A percentile compares a stretch with the other conserved stretches of the same genome.
Evolutionary conservation across 257 asterid species (phyloP).

Genomic region (Orobanche coerulescens): DNA sequence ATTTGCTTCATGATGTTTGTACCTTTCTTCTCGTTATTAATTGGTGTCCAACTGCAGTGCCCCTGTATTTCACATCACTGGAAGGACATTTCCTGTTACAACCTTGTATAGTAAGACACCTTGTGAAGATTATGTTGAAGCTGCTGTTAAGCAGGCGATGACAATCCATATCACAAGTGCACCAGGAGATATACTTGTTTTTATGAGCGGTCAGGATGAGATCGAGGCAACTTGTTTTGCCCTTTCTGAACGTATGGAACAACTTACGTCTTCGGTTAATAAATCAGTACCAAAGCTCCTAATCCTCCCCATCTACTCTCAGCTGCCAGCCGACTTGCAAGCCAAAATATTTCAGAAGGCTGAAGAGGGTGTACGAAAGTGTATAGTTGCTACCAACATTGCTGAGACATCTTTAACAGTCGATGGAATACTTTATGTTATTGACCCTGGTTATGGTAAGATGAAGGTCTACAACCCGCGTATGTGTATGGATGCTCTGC

Average conservation of each 20-base stretch:
- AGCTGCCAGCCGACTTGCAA: conserved; percentile 95
- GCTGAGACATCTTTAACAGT: conserved; percentile 96
- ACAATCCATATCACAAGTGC: conserved; percentile 86
- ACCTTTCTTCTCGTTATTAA: no score
- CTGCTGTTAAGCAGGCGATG: conserved; percentile 93
- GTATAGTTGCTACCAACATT: conserved; percentile 91
- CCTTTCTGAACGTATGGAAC: conserved; percentile 88
- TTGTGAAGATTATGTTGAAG: conserved; percentile 94
- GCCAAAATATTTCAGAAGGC: conserved; percentile 91
- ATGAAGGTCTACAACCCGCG: conserved; percentile 95
- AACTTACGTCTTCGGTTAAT: conserved; percentile 55
- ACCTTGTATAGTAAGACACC: conserved; percentile 74
- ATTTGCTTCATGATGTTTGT: no score
- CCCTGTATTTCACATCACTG: conserved; percentile 90
- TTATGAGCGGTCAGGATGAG: conserved; percentile 99
- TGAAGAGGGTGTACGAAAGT: conserved; percentile 92
- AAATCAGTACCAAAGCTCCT: conserved; percentile 75
- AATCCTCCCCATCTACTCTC: conserved; percentile 94
- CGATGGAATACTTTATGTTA: conserved; percentile 85
- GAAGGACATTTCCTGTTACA: conserved; percentile 89
- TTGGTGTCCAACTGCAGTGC: no score
- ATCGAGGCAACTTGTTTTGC: conserved; percentile 95
- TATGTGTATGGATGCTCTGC: conserved; percentile 99
- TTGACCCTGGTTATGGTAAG: conserved; percentile 87
- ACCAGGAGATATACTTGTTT: conserved; percentile 92